phyloP scores from a whole-genome alignment of 192 early-diverging fungal species.

The Paraglomus brasilianum region DNA sequence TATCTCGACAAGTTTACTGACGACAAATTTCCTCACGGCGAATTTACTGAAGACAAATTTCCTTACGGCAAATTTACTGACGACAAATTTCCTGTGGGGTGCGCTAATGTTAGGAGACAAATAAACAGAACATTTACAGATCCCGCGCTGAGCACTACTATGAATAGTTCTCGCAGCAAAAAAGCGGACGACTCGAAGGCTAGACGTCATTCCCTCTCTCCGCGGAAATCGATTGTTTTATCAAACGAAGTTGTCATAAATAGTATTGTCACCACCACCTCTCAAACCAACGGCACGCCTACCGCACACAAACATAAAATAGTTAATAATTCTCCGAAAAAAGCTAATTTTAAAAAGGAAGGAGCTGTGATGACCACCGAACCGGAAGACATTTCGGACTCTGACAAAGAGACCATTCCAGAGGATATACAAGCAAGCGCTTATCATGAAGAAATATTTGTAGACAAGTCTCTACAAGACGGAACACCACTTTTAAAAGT shows the following conservation, averaged over 20 bases:
- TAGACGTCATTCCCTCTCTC: too few relatives aligned
- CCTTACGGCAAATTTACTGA: too few relatives aligned
- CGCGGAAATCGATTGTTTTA: neutral
- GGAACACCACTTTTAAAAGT: constrained; percentile 43
- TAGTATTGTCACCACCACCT: constrained; percentile 7
- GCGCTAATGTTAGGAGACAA: too few relatives aligned
- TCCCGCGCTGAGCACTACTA: too few relatives aligned
- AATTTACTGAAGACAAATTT: too few relatives aligned
- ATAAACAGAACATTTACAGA: too few relatives aligned
- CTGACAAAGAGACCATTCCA: neutral
- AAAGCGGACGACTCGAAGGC: too few relatives aligned
- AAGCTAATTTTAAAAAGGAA: neutral
- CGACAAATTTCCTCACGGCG: too few relatives aligned
- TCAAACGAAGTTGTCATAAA: constrained; percentile 22
- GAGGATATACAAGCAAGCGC: neutral
- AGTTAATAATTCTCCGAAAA: neutral
- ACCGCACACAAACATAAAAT: neutral
- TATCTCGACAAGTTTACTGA: too few relatives aligned
- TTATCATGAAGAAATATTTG: neutral
- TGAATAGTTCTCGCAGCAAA: too few relatives aligned
- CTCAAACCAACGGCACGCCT: neutral
- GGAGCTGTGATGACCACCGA: neutral
- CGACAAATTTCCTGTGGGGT: too few relatives aligned
- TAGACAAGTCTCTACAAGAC: constrained; percentile 26
- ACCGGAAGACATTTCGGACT: neutral